Conservation (phyloP, 257 asterid genomes). For the Capsicum chinense region DNA sequence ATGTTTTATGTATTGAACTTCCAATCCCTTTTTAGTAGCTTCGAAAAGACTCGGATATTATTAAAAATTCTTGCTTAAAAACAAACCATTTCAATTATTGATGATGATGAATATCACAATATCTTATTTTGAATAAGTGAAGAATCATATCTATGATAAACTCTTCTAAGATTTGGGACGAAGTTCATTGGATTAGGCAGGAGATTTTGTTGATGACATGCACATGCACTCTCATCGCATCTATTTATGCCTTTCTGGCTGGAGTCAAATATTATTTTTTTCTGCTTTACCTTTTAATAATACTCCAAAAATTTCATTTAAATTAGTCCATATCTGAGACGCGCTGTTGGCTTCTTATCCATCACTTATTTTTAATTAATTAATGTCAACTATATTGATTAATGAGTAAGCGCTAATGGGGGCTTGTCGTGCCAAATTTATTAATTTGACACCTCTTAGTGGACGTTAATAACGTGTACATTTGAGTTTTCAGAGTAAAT, state of each 20-base stretch:
- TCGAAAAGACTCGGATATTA: background rate
- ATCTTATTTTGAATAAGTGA: slow-evolving; percentile 2
- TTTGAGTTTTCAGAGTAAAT: background rate
- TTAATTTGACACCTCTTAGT: background rate
- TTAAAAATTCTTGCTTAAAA: background rate
- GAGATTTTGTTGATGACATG: background rate
- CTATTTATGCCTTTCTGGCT: background rate
- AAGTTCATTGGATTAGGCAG: background rate
- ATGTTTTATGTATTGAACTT: background rate
- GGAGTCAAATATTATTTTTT: background rate
- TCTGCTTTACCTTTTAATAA: slow-evolving; percentile 8
- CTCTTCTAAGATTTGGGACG: slow-evolving; percentile 13
- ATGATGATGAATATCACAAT: background rate
- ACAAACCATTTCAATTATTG: background rate
- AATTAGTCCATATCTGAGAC: background rate
- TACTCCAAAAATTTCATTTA: background rate
- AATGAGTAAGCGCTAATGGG: background rate
- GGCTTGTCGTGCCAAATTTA: background rate
- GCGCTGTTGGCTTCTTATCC: background rate
- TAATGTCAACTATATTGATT: background rate
- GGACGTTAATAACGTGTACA: background rate
- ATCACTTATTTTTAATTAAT: background rate
- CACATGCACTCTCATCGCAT: background rate
- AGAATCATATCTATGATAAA: slow-evolving; percentile 19
- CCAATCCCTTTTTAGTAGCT: background rate